Base-by-base conservation (phyloP, 257 asterid species). In the Petunia axillaris region DNA sequence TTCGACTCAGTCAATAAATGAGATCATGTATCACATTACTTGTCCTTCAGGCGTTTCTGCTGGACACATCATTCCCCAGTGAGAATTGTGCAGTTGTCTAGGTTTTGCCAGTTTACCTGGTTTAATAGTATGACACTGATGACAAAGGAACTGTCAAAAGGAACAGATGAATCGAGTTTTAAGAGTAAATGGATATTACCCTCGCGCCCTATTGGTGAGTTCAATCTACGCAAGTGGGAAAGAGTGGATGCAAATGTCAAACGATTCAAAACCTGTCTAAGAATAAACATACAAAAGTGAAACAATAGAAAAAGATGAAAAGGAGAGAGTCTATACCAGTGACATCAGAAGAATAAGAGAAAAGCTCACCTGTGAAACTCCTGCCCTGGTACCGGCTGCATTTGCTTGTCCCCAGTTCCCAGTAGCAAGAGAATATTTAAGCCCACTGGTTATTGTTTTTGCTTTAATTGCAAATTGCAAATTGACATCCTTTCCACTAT, bases 51-150 rank as follows among this genome's bases (percentile, higher is more conserved):
- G 99, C 62, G 99, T 95, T 90, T 95, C 99, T 35, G 97, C 99
- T 68, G 99, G 98, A 85, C 99, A 95, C 99, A 95, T 95, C 99
- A 95, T 95, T 88, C 99, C 99, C 99, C 99, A 95, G 75, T 95
- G 99, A 11, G 99, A 95, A 84, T 95, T 95, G 86, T 95, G 99
- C 83, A 95, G 82, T 88, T 95, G 99, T 87, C 99, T 91, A n/a
- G 98, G 99, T 84, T 93, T 93, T 59, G 99, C 99, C 88, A 95
- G 87, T 88, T 95, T 95, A 64, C 98, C 99, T 95, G 85, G 48
- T 37, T 57, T 84, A 48, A 77, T 16, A 74, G 77, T 81, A 63
- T 70, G 52, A 52, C 52, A 55, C 50, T 6, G 76, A 35, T 37
- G 62, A 50, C 38, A 78, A 64, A 64, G 1, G 14, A 37, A 37